phyloP scores from a whole-genome alignment of 257 asterid genomes.

The Scutellaria barbata region DNA sequence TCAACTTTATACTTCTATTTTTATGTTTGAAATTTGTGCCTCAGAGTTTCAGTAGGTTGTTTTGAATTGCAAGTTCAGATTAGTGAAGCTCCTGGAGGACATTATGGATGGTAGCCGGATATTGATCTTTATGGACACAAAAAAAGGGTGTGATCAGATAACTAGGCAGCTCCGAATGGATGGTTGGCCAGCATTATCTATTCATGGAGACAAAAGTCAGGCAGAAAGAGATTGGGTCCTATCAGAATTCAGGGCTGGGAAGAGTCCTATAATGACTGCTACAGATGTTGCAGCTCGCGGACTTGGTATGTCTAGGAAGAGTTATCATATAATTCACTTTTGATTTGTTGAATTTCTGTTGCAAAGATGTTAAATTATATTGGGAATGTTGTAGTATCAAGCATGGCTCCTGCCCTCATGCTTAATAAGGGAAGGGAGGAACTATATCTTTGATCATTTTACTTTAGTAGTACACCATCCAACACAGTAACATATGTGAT shows the following conservation, averaged over 20 bases:
- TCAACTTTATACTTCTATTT: constrained; percentile 14
- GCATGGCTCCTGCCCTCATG: not conserved
- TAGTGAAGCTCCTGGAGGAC: constrained; percentile 93
- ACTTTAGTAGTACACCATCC: not conserved
- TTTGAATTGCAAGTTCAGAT: constrained; percentile 50
- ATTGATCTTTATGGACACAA: constrained; percentile 95
- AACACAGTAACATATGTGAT: not conserved
- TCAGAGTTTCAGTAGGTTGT: constrained; percentile 16
- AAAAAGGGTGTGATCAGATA: constrained; percentile 95
- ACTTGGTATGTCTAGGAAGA: constrained; percentile 65
- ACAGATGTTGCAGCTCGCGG: constrained; percentile 99
- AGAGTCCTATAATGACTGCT: constrained; percentile 99
- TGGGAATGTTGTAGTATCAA: constrained; percentile 1
- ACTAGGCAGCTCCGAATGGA: constrained; percentile 97
- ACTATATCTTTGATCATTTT: not conserved
- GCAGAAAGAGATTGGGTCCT: constrained; percentile 99
- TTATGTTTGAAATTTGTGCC: not conserved
- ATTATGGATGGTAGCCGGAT: constrained; percentile 99
- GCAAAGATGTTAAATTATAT: not conserved
- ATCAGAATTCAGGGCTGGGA: constrained; percentile 94
- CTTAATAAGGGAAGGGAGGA: not conserved
- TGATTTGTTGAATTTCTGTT: constrained; percentile 23
- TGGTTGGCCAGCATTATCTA: constrained; percentile 99
- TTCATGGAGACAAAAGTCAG: constrained; percentile 99
- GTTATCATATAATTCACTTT: constrained; percentile 4